Percentiles rank a stretch among this genome's conserved stretches.
phyloP scores from a whole-genome alignment of 2,329 filamentous ascomycete species.

The Aspergillus carbonarius region DNA sequence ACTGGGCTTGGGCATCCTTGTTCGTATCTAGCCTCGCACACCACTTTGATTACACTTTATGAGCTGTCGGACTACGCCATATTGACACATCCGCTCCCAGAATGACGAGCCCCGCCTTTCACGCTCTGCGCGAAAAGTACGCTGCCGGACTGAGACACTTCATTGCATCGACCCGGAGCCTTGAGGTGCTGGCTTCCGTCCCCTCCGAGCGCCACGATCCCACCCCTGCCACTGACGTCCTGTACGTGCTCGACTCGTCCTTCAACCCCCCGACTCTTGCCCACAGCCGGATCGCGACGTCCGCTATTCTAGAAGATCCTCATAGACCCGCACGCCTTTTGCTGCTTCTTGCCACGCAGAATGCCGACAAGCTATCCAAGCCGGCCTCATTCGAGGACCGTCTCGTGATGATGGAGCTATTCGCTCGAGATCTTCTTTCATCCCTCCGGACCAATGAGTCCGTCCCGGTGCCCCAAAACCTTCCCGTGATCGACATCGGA shows the following conservation, averaged over 20 bases:
- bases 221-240: constrained; percentile 29
- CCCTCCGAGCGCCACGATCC: constrained; percentile 13
- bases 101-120: constrained; percentile 21
- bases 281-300: constrained; percentile 56
- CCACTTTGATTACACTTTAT: neutral
- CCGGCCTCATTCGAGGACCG: constrained; percentile 50
- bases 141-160: constrained; percentile 45
- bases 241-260: constrained; percentile 65
- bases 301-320: constrained; percentile 48
- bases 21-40: neutral
- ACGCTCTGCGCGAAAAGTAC: constrained; percentile 39
- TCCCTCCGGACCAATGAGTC: constrained; percentile 23
- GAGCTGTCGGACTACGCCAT: neutral
- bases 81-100: neutral
- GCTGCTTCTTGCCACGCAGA: constrained; percentile 62
- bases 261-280: constrained; percentile 66
- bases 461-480: constrained; percentile 7
- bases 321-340: constrained; percentile 46
- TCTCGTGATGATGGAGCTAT: constrained; percentile 50
- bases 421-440: constrained; percentile 44
- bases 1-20: neutral
- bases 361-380: constrained; percentile 62
- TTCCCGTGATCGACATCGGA: constrained; percentile 46
- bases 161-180: constrained; percentile 36
- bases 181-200: constrained; percentile 34